Evolutionary conservation across 169 alveolate genomes (phyloP), one percentile per base, ranked within the genome.

Genomic region (Eimeria zaria): DNA sequence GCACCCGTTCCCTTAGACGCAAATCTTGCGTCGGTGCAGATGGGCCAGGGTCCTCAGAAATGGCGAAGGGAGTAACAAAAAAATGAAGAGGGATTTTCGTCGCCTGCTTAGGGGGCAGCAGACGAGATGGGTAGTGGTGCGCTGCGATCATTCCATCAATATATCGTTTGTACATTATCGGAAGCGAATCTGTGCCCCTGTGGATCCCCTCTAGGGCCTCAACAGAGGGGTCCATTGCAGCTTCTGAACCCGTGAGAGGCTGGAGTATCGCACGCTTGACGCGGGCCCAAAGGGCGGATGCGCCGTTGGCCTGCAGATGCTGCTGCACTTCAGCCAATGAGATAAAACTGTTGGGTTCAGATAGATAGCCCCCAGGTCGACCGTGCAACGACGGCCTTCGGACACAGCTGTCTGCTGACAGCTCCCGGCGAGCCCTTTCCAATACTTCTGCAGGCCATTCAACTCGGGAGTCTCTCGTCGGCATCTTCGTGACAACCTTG

Each of bases 91-190:
- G 96, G 20, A 93, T 62, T 24, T 55, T 91, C 33, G 62, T 41
- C 33, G 96, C 53, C 64, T 93, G 60, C 53, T 39, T 3, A 24
- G 93, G 76, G 30, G 87, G 96, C 9, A 93, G 87, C 67, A 93
- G 88, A 41, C 96, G 96, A 6, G 96, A 80, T 39, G 96, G 96
- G 90, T 93, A 93, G 89, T 93, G 80, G 39, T 81, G 93, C 16
- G 96, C 96, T 39, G 96, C 96, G 24, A 69, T 46, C 92, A 80
- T 93, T 36, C 96, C 96, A 33, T 93, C 96, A 18, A 41, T 24
- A 69, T 83, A 83, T 27, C 91, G 80, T 58, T 83, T 93, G 93
- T 80, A 93, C 30, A 76, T 46, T 18, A 93, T 51, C 27, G 96
- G 89, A 30, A 76, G 2, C 2, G 81, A 58, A 41, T n/a, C 58